phyloP scores from a whole-genome alignment of 148 eudicot genomes.

The Arctostaphylos glauca region DNA sequence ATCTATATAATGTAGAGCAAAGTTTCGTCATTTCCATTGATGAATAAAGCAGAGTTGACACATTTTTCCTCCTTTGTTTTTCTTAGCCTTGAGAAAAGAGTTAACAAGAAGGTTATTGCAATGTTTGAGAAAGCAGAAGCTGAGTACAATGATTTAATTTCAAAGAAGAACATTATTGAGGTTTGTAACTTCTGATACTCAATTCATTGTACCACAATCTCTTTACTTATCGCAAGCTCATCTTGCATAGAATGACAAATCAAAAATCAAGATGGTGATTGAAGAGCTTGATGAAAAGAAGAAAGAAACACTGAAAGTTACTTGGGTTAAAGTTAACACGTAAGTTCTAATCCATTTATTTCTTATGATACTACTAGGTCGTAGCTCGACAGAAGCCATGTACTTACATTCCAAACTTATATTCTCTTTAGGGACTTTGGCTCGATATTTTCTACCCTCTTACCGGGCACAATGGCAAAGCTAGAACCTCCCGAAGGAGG shows the following conservation, averaged over 20 bases:
- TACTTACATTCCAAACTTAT: neutral
- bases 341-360: constrained; percentile 26
- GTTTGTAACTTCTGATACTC: constrained; percentile 35
- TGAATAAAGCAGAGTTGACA: neutral
- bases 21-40: neutral
- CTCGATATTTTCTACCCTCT: constrained; percentile 87
- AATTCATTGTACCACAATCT: neutral
- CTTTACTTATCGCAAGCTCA: neutral
- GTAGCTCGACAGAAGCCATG: neutral
- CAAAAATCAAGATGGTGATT: constrained; percentile 89
- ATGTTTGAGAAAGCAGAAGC: constrained; percentile 99
- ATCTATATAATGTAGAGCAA: neutral
- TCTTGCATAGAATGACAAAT: constrained; percentile 75
- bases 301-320: constrained; percentile 90
- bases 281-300: constrained; percentile 99
- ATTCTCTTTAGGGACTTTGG: constrained; percentile 85
- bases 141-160: constrained; percentile 82
- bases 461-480: constrained; percentile 98
- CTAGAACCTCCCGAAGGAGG: constrained; percentile 95
- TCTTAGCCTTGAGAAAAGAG: constrained; percentile 88
- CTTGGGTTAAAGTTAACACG: constrained; percentile 94
- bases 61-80: constrained; percentile 11
- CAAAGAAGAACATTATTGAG: constrained; percentile 94
- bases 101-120: constrained; percentile 92
- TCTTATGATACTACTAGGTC: neutral